Conservation (phyloP, 306 rosid species). For the Mimosa bimucronata region DNA sequence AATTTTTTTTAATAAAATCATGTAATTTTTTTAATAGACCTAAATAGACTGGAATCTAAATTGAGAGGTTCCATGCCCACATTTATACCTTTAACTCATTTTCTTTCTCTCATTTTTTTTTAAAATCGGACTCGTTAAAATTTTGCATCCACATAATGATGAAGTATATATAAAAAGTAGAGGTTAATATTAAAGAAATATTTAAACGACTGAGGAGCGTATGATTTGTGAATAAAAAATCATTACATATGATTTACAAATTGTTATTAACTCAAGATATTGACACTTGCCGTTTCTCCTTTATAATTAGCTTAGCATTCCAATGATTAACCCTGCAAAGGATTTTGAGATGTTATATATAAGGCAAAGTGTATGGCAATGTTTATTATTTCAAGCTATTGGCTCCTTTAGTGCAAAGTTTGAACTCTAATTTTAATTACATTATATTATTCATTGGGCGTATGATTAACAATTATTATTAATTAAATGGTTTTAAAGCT, state of each 20-base stretch:
- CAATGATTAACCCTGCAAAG: conserved; percentile 47
- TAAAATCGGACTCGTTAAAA: too few species aligned
- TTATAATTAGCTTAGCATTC: conserved; percentile 27
- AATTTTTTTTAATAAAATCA: too few species aligned
- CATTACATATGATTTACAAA: neutral
- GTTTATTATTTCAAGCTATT: conserved; percentile 37
- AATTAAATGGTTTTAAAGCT: conserved; percentile 32
- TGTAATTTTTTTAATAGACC: too few species aligned
- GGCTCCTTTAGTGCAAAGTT: conserved; percentile 46
- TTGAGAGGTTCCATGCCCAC: too few species aligned
- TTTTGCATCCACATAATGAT: too few species aligned
- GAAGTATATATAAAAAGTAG: neutral
- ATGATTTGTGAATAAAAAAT: neutral
- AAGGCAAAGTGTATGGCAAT: neutral
- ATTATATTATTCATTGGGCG: conserved; percentile 37
- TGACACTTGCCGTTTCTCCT: conserved; percentile 27
- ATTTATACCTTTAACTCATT: too few species aligned
- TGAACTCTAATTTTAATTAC: conserved; percentile 9
- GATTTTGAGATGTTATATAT: conserved; percentile 32
- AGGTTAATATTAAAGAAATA: neutral
- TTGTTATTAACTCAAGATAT: neutral
- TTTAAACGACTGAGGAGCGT: neutral
- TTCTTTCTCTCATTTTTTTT: too few species aligned
- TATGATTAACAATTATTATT: conserved; percentile 37
- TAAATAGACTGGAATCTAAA: too few species aligned